phyloP scores from a whole-genome alignment of 1,284 basidiomycete genomes.

The Leccinum insolens region DNA sequence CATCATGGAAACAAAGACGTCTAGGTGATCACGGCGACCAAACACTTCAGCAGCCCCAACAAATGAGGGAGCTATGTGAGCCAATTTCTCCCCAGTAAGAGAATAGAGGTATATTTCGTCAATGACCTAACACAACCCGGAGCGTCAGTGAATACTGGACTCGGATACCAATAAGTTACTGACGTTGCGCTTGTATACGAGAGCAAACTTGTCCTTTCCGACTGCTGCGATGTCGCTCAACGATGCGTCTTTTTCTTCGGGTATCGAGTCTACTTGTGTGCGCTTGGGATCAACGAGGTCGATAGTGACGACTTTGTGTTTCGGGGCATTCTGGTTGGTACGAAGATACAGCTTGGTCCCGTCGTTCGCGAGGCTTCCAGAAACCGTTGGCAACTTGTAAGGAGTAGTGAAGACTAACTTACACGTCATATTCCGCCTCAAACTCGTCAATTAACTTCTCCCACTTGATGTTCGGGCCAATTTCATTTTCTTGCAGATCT shows the following conservation, averaged over 20 bases:
- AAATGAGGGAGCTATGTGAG: conserved; percentile 65
- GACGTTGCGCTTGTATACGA: conserved; percentile 79
- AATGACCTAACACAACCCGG: conserved; percentile 56
- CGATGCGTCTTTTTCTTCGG: conserved; percentile 69
- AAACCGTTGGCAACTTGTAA: not conserved
- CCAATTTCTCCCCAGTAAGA: conserved; percentile 58
- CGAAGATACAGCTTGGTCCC: conserved; percentile 65
- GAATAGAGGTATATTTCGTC: conserved; percentile 82
- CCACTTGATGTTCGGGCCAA: conserved; percentile 70
- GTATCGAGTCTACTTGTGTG: conserved; percentile 64
- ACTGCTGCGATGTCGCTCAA: conserved; percentile 58
- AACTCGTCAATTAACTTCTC: conserved; percentile 68
- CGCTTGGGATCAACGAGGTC: conserved; percentile 59
- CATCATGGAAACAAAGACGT: conserved; percentile 70
- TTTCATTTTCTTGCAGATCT: conserved; percentile 59
- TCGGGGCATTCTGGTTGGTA: conserved; percentile 69
- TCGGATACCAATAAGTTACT: conserved; percentile 14
- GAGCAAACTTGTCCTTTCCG: conserved; percentile 60
- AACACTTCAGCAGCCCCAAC: conserved; percentile 69
- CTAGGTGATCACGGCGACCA: conserved; percentile 58
- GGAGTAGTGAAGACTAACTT: conserved; percentile 29
- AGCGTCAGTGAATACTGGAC: conserved; percentile 16
- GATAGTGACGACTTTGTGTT: conserved; percentile 68
- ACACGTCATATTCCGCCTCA: conserved; percentile 66
- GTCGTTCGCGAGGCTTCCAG: conserved; percentile 65